Evolutionary conservation across 148 eudicot species (phyloP).

Genomic region (Heliamphora exappendiculata): DNA sequence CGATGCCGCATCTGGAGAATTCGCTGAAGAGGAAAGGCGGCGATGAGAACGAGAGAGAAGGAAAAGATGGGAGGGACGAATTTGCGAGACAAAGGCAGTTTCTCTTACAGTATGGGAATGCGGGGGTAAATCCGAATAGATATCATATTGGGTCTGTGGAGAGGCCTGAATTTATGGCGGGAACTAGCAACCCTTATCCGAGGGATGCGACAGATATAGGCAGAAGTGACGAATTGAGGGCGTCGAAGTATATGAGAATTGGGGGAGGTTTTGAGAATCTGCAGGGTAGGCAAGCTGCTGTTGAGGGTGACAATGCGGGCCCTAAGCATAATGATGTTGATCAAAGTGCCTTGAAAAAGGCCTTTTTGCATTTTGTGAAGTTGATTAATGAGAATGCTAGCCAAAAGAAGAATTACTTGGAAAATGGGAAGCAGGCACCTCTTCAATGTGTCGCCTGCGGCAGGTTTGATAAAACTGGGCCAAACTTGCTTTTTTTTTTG

Average conservation of each 20-base stretch:
- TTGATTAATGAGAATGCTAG: constrained; percentile 46
- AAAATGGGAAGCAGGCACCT: constrained; percentile 64
- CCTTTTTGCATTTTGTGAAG: constrained; percentile 58
- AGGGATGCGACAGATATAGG: neutral
- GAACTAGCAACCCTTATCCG: constrained; percentile 32
- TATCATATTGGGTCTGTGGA: constrained; percentile 7
- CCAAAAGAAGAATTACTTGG: constrained; percentile 60
- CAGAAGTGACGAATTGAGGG: constrained; percentile 42
- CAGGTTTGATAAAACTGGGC: constrained; percentile 46
- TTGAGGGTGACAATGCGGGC: constrained; percentile 15
- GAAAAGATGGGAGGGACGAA: constrained; percentile 32
- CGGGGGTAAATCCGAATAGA: constrained; percentile 22
- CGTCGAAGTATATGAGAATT: constrained; percentile 37
- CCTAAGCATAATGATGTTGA: constrained; percentile 42
- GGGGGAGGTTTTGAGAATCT: constrained; percentile 26
- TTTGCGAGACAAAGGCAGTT: constrained; percentile 69
- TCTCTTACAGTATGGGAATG: constrained; percentile 66
- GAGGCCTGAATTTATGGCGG: constrained; percentile 22
- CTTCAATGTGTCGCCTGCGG: constrained; percentile 63
- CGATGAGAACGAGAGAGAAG: constrained; percentile 26
- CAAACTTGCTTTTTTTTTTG: neutral
- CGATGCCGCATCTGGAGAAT: constrained; percentile 17
- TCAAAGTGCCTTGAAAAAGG: constrained; percentile 56
- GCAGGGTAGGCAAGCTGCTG: neutral
- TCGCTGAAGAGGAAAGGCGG: constrained; percentile 66